Conservation (phyloP, 768 basidiomycete species). For the Hortiboletus campestris region DNA sequence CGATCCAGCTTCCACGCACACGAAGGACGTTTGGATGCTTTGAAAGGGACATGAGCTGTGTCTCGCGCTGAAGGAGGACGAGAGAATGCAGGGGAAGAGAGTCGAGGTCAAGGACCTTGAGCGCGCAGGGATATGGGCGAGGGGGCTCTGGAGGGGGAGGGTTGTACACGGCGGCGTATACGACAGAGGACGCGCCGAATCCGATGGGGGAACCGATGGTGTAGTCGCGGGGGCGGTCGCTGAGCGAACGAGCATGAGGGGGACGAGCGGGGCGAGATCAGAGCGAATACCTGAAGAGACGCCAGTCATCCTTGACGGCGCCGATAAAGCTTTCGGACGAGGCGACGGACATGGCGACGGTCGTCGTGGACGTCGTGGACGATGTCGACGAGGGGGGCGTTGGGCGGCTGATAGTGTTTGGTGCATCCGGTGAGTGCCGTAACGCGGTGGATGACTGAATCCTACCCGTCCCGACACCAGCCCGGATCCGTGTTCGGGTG, state of each 20-base stretch:
- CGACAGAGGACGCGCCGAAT: slow-evolving; percentile 89
- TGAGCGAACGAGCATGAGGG: slow-evolving; percentile 26
- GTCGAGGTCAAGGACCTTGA: slow-evolving; percentile 91
- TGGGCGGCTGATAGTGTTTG: too few species aligned
- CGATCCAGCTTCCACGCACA: slow-evolving; percentile 86
- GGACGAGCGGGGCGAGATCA: neutral
- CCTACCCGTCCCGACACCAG: slow-evolving; percentile 17
- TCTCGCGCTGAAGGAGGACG: slow-evolving; percentile 77
- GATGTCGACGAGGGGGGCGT: too few species aligned
- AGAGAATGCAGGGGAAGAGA: slow-evolving; percentile 67
- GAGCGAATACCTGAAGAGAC: slow-evolving; percentile 62
- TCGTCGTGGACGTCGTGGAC: slow-evolving; percentile 1
- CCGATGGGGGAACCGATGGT: slow-evolving; percentile 76
- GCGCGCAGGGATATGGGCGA: slow-evolving; percentile 60
- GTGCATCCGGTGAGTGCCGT: too few species aligned
- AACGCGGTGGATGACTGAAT: neutral
- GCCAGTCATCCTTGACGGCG: slow-evolving; percentile 82
- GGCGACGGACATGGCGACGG: slow-evolving; percentile 18
- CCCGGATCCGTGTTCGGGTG: slow-evolving; percentile 20
- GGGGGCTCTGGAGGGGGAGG: slow-evolving; percentile 37
- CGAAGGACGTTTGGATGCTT: slow-evolving; percentile 94
- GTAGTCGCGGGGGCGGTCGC: slow-evolving; percentile 72
- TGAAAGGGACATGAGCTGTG: slow-evolving; percentile 86
- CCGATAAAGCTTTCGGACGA: slow-evolving; percentile 56
- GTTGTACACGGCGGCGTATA: slow-evolving; percentile 73